Percentiles rank a stretch among this genome's conserved stretches.
phyloP scores from a whole-genome alignment of 441 rosid genomes.

The Sinapis alba region DNA sequence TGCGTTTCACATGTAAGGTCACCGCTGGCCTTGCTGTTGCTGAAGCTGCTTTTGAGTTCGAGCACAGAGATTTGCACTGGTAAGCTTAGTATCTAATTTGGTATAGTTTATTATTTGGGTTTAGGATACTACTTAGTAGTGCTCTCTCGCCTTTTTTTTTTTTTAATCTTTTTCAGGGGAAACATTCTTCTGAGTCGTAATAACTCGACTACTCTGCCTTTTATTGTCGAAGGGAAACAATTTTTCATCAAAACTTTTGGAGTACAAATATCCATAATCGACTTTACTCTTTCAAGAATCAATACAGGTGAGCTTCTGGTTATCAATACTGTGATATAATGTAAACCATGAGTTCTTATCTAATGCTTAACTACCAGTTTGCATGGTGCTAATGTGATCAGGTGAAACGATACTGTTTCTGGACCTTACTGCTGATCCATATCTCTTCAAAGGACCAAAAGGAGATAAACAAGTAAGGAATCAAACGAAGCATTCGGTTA shows the following conservation, averaged over 20 bases:
- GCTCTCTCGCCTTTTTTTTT: constrained; percentile 3
- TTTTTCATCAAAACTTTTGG: constrained; percentile 60
- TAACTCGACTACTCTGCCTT: constrained; percentile 49
- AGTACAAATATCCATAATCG: constrained; percentile 71
- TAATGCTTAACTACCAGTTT: neutral
- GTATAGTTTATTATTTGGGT: constrained; percentile 5
- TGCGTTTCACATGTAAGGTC: constrained; percentile 54
- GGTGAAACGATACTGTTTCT: constrained; percentile 86
- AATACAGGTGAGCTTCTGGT: constrained; percentile 63
- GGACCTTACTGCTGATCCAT: constrained; percentile 84
- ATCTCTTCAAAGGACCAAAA: constrained; percentile 87
- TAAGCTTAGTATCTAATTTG: constrained; percentile 35
- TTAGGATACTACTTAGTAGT: constrained; percentile 7
- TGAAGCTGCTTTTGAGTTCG: constrained; percentile 95
- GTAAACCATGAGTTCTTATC: constrained; percentile 1
- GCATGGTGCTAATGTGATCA: constrained; percentile 33
- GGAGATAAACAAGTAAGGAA: constrained; percentile 83
- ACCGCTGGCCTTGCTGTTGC: constrained; percentile 88
- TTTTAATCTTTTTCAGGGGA: constrained; percentile 64
- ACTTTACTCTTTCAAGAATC: constrained; percentile 93
- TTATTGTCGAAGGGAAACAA: constrained; percentile 66
- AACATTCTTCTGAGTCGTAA: constrained; percentile 82
- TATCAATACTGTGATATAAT: neutral
- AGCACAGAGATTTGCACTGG: constrained; percentile 97
- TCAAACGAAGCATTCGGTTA: neutral